Evolutionary conservation across 768 basidiomycete species (phyloP).

Genomic region (Collybia nuda): DNA sequence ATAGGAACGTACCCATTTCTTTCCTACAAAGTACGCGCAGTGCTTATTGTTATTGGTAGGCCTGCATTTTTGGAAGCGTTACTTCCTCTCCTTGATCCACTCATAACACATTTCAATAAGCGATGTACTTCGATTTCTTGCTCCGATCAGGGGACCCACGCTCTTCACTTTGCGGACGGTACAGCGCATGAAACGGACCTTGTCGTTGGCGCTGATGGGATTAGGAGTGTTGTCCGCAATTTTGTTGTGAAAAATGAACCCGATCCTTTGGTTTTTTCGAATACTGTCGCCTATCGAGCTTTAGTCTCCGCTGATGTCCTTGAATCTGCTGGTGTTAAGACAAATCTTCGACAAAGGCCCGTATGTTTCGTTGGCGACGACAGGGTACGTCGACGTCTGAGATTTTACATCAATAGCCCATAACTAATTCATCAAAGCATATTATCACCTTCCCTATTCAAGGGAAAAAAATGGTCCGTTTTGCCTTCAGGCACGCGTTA

Average conservation of each 20-base stretch:
- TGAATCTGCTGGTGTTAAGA: slow-evolving; percentile 40
- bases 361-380: slow-evolving; percentile 42
- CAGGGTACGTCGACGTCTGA: slow-evolving; percentile 32
- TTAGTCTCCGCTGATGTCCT: slow-evolving; percentile 40
- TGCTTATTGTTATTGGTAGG: slow-evolving; percentile 24
- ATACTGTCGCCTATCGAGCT: slow-evolving; percentile 49
- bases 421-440: slow-evolving; percentile 35
- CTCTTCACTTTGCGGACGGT: slow-evolving; percentile 49
- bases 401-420: background rate
- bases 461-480: slow-evolving; percentile 36
- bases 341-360: slow-evolving; percentile 32
- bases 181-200: slow-evolving; percentile 45
- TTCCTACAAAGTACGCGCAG: background rate
- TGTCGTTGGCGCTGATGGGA: slow-evolving; percentile 52
- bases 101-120: slow-evolving; percentile 47
- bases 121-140: slow-evolving; percentile 39
- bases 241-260: slow-evolving; percentile 30
- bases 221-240: slow-evolving; percentile 45
- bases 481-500: background rate
- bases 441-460: slow-evolving; percentile 52
- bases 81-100: slow-evolving; percentile 38
- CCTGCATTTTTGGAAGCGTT: slow-evolving; percentile 52
- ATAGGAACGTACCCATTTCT: slow-evolving; percentile 24
- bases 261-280: slow-evolving; percentile 37
- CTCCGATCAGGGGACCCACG: slow-evolving; percentile 22